Conservation (phyloP, 257 asterid species). For the Plantago elongata region DNA sequence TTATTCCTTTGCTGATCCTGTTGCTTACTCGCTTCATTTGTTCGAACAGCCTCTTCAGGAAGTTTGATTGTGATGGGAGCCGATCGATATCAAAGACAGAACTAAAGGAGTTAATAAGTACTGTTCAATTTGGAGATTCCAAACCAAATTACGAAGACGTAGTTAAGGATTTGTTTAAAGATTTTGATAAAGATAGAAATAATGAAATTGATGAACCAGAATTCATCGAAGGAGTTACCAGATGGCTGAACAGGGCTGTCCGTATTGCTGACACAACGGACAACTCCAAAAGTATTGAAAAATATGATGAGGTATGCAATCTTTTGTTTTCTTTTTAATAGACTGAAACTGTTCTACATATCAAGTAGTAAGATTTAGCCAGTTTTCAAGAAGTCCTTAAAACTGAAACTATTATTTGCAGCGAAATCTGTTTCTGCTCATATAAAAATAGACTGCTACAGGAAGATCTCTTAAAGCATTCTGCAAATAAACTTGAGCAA, state of each 20-base stretch:
- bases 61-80: conserved; percentile 27
- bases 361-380: too few species aligned
- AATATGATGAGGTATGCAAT: conserved; percentile 32
- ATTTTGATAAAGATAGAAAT: conserved; percentile 32
- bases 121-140: conserved; percentile 37
- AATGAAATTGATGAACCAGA: conserved; percentile 35
- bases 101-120: conserved; percentile 29
- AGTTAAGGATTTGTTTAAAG: conserved; percentile 31
- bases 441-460: too few species aligned
- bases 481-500: too few species aligned
- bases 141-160: conserved; percentile 30
- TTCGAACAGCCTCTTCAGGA: conserved; percentile 41
- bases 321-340: neutral
- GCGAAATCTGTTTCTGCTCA: too few species aligned
- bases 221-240: conserved; percentile 31
- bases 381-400: too few species aligned
- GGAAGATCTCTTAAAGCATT: too few species aligned
- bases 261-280: conserved; percentile 25
- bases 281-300: conserved; percentile 17
- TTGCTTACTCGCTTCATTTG: neutral
- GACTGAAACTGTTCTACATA: neutral
- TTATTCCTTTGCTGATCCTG: neutral
- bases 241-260: conserved; percentile 41
- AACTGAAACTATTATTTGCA: too few species aligned
- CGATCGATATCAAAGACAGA: conserved; percentile 32